These are phyloP conservation scores for Dendrobium nobile DNA, from an alignment of 106 monocot species.

Conservation along the genomic window DNA sequence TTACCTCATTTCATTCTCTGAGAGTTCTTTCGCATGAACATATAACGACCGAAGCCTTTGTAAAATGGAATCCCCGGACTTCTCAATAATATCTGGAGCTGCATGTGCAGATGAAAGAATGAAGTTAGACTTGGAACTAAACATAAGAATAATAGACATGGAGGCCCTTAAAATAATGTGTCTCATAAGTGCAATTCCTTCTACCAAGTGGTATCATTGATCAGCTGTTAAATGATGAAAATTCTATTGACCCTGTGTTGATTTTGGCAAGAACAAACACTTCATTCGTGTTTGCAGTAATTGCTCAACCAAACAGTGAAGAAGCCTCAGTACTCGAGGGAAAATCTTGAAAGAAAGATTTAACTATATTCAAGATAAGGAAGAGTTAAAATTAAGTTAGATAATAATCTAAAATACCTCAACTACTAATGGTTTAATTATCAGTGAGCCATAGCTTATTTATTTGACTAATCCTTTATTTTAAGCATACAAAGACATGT, in stretches of 20 bases:
- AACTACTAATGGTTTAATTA: background rate
- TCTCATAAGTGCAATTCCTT: background rate
- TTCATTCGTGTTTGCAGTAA: background rate
- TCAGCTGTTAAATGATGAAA: background rate
- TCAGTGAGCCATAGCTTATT: background rate
- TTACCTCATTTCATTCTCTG: slow-evolving; percentile 87
- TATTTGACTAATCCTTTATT: background rate
- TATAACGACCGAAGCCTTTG: slow-evolving; percentile 56
- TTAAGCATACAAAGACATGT: background rate
- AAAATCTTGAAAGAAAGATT: too few relatives aligned
- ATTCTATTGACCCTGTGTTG: background rate
- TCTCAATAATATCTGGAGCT: slow-evolving; percentile 20
- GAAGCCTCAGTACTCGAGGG: background rate
- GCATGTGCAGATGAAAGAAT: background rate
- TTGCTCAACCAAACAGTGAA: background rate
- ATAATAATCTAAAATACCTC: background rate
- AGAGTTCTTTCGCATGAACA: slow-evolving; percentile 65
- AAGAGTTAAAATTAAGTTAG: background rate
- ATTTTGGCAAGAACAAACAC: background rate
- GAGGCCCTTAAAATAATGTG: background rate
- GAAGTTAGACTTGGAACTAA: background rate
- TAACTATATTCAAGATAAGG: background rate
- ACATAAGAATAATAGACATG: background rate
- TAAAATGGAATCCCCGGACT: slow-evolving; percentile 11
- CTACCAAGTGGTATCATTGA: background rate